These are phyloP conservation scores for Hymenoscyphus linearis DNA, from an alignment of 2,329 filamentous ascomycete genomes.

Conservation along the genomic window DNA sequence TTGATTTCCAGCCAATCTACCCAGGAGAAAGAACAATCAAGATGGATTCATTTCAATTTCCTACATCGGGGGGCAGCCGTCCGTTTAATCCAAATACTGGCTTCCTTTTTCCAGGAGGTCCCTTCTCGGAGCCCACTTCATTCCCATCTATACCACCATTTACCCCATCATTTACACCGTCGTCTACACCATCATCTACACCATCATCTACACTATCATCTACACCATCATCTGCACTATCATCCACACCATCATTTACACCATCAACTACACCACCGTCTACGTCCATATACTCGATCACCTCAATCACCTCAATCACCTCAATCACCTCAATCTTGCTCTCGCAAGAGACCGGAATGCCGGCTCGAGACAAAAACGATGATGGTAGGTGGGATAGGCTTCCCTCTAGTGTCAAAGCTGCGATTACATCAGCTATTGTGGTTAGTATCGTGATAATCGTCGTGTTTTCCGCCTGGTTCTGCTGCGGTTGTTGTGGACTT, in stretches of 20 bases:
- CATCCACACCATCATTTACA: background rate
- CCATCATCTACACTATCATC: no score
- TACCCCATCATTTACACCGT: no score
- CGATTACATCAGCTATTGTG: slow-evolving; percentile 7
- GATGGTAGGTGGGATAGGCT: slow-evolving; percentile 4
- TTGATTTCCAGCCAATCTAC: background rate
- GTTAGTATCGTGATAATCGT: slow-evolving; percentile 14
- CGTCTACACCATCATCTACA: no score
- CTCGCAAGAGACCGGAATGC: background rate
- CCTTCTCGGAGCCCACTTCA: no score
- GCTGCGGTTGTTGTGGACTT: slow-evolving; percentile 21
- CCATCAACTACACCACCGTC: background rate
- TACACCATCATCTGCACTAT: no score
- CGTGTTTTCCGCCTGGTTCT: slow-evolving; percentile 16
- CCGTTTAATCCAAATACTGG: background rate
- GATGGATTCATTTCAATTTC: slow-evolving; percentile 1
- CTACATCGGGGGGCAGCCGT: background rate
- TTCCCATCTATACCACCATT: no score
- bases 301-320: no score
- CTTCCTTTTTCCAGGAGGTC: no score
- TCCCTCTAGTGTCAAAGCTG: slow-evolving; percentile 10
- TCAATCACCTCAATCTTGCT: background rate
- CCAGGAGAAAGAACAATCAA: background rate
- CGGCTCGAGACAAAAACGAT: background rate
- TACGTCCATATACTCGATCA: background rate